Conservation (phyloP, 1,284 basidiomycete genomes). For the Stygiomarasmius scandens region DNA sequence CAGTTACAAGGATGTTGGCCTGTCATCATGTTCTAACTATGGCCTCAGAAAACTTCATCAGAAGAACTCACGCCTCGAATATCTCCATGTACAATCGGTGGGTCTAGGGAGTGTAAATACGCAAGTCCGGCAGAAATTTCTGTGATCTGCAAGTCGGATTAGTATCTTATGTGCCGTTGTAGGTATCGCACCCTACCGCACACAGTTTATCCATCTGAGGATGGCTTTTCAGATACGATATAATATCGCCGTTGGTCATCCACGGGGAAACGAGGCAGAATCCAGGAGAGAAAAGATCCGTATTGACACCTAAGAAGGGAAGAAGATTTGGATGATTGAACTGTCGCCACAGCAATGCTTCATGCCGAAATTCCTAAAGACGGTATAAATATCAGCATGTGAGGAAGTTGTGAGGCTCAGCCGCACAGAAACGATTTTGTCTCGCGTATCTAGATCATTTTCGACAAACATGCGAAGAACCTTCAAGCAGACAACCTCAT, state of each 20-base stretch:
- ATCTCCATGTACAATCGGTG: constrained; percentile 14
- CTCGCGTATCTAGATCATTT: neutral
- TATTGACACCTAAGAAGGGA: constrained; percentile 11
- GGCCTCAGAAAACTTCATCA: neutral
- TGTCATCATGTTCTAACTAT: neutral
- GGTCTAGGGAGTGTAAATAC: constrained; percentile 13
- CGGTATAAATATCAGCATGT: neutral
- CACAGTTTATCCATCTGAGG: neutral
- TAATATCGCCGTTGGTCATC: constrained; percentile 12
- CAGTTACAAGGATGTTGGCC: constrained; percentile 14
- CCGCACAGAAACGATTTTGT: neutral
- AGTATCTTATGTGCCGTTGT: neutral
- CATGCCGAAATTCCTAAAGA: constrained; percentile 6
- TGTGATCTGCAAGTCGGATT: neutral
- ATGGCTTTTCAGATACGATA: constrained; percentile 5
- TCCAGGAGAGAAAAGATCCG: constrained; percentile 4
- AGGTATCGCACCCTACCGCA: too few species aligned
- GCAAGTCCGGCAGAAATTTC: constrained; percentile 6
- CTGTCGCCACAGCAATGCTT: constrained; percentile 15
- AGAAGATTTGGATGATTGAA: constrained; percentile 13
- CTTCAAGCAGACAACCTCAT: constrained; percentile 4
- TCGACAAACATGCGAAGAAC: constrained; percentile 9
- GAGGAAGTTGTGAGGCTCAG: neutral
- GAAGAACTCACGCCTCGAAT: constrained; percentile 14
- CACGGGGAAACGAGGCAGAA: constrained; percentile 13